Conservation (phyloP, 305 asterid species). For the Salvia sclarea region DNA sequence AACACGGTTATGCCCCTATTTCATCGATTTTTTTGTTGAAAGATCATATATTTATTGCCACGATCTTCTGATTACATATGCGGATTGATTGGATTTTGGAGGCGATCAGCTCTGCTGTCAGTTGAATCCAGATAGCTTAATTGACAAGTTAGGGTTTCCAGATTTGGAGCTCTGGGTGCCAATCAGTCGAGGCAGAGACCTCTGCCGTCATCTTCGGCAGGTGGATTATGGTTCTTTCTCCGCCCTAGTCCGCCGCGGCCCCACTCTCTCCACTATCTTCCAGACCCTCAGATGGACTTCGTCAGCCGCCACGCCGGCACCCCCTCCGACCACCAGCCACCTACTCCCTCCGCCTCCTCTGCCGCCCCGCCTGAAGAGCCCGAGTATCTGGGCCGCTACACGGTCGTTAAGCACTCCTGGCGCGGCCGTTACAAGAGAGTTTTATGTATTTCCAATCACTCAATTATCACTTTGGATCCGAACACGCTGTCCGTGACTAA, state of each 20-base stretch:
- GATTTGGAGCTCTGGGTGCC: conserved; percentile 99
- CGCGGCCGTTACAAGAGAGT: conserved; percentile 96
- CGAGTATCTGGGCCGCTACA: conserved; percentile 82
- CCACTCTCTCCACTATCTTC: conserved; percentile 79
- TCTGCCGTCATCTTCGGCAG: conserved; percentile 82
- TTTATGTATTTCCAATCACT: conserved; percentile 66
- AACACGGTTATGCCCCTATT: not conserved
- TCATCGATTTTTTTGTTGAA: not conserved
- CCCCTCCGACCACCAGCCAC: conserved; percentile 43
- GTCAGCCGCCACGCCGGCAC: conserved; percentile 64
- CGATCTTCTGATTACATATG: conserved; percentile 35
- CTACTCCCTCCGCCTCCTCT: conserved; percentile 47
- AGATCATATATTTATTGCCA: not conserved
- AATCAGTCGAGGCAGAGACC: conserved; percentile 92
- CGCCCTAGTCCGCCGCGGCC: conserved; percentile 71
- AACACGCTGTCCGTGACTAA: conserved; percentile 75
- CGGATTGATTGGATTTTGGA: conserved; percentile 36
- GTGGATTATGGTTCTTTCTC: conserved; percentile 86
- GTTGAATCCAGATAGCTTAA: conserved; percentile 31
- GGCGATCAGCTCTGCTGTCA: conserved; percentile 34
- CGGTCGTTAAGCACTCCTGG: conserved; percentile 96
- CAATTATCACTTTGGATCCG: conserved; percentile 86
- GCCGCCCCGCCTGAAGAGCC: conserved; percentile 70
- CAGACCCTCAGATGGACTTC: conserved; percentile 80
- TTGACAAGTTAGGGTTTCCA: conserved; percentile 45